These are phyloP conservation scores for Colletotrichum sublineola DNA, from an alignment of 2,329 filamentous ascomycete genomes.

Conservation along the genomic window DNA sequence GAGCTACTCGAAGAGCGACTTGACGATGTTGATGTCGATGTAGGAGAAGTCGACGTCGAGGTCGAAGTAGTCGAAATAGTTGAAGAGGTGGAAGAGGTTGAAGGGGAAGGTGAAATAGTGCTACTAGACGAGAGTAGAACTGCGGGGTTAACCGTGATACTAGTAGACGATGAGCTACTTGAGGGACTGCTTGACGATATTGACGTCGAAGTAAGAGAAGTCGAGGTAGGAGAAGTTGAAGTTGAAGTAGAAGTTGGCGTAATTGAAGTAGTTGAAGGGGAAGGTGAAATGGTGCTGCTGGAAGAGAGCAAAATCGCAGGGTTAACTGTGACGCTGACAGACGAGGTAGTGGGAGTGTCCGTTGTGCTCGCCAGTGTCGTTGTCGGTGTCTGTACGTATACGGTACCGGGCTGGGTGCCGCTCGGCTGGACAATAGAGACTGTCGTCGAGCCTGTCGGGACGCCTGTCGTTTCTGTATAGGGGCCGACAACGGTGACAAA, in stretches of 20 bases:
- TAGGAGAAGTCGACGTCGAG: too few species aligned
- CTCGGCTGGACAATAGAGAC: constrained; percentile 27
- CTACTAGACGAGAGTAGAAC: neutral
- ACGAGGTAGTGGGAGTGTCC: neutral
- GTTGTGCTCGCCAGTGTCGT: constrained; percentile 4
- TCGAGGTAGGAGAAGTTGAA: too few species aligned
- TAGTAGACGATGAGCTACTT: neutral
- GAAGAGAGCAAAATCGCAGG: neutral
- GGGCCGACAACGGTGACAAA: constrained; percentile 32
- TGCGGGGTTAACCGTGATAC: neutral
- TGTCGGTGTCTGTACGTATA: constrained; percentile 24
- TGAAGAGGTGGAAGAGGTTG: too few species aligned
- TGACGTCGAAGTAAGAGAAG: neutral
- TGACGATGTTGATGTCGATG: neutral
- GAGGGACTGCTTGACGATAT: neutral
- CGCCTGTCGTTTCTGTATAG: constrained; percentile 1
- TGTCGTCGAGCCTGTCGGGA: constrained; percentile 14
- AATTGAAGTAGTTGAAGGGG: neutral
- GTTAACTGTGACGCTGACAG: neutral
- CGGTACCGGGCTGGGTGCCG: constrained; percentile 20
- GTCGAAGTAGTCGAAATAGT: too few species aligned
- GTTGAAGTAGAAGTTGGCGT: too few species aligned
- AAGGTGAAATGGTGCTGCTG: neutral
- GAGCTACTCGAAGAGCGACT: neutral
- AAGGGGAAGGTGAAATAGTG: neutral